These are phyloP conservation scores for Euptelea pleiosperma DNA, from an alignment of 164 flowering plant genomes.

Conservation along the genomic window DNA sequence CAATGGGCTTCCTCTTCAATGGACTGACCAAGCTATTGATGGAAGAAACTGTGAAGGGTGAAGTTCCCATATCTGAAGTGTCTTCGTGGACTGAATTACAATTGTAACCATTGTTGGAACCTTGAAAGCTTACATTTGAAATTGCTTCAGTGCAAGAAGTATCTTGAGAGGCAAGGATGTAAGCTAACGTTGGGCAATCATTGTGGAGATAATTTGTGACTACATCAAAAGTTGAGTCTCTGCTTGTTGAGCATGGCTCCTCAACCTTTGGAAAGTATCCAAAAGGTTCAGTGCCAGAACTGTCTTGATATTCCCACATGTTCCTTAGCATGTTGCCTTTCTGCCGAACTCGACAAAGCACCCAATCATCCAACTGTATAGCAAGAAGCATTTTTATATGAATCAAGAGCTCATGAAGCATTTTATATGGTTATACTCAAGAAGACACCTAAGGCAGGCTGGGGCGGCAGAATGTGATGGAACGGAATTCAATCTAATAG, in stretches of 20 bases:
- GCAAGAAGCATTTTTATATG: background rate
- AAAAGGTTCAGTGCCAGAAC: constrained; percentile 9
- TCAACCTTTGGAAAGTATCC: constrained; percentile 14
- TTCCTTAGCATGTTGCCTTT: constrained; percentile 34
- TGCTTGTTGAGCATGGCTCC: constrained; percentile 8
- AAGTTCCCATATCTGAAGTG: constrained; percentile 11
- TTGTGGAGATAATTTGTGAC: constrained; percentile 23
- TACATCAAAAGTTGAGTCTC: constrained; percentile 7
- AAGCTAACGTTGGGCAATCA: constrained; percentile 32
- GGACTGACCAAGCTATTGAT: constrained; percentile 20
- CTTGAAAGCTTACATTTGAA: constrained; percentile 17
- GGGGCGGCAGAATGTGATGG: too few relatives aligned
- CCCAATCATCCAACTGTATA: constrained; percentile 55
- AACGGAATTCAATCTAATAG: too few relatives aligned
- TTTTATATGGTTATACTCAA: too few relatives aligned
- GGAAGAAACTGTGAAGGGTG: constrained; percentile 12
- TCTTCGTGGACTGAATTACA: constrained; percentile 18
- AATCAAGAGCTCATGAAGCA: too few relatives aligned
- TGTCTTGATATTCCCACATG: constrained; percentile 17
- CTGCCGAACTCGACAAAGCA: constrained; percentile 41
- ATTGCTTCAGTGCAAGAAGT: constrained; percentile 14
- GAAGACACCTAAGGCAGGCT: too few relatives aligned
- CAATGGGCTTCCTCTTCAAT: constrained; percentile 18
- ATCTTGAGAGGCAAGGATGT: constrained; percentile 24
- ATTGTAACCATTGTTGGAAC: constrained; percentile 10